phyloP scores from a whole-genome alignment of 768 basidiomycete genomes.

The Pleurotus giganteus region DNA sequence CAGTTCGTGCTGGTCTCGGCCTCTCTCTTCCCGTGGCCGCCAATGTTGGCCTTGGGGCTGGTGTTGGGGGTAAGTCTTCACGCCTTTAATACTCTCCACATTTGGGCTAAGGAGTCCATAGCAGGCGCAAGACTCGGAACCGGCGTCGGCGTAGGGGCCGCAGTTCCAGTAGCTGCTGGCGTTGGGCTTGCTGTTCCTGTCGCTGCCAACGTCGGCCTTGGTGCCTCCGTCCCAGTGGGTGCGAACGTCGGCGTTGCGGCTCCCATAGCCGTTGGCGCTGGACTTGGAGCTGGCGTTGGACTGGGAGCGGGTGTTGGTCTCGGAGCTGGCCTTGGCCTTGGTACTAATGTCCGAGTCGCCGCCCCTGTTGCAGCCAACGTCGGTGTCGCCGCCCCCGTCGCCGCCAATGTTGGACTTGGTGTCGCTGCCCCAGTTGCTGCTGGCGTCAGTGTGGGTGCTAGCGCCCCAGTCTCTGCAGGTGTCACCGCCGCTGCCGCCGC shows the following conservation, averaged over 20 bases:
- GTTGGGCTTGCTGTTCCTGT: neutral
- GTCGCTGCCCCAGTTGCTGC: neutral
- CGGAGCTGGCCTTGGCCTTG: neutral
- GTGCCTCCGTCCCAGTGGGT: neutral
- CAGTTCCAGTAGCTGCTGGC: neutral
- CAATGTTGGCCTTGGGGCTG: neutral
- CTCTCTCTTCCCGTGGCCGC: neutral
- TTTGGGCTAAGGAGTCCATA: too few relatives aligned
- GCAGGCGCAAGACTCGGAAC: neutral
- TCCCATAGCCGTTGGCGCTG: neutral
- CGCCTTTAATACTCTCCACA: too few relatives aligned
- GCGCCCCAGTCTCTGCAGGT: neutral
- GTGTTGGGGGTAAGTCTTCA: too few relatives aligned
- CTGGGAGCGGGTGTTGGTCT: neutral
- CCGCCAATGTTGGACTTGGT: neutral
- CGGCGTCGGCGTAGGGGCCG: neutral
- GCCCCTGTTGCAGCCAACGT: neutral
- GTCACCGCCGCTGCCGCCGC: neutral
- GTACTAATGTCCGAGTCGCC: too few relatives aligned
- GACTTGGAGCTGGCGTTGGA: neutral
- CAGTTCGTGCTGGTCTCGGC: neutral
- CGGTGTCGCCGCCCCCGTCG: neutral
- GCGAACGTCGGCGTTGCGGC: neutral
- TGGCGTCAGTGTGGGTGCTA: neutral
- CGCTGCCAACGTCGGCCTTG: neutral